A percentile compares a stretch with the other conserved stretches of the same genome.
These are phyloP conservation scores for Talaromyces adpressus DNA, from an alignment of 495 filamentous ascomycete genomes.

Conservation along the genomic window DNA sequence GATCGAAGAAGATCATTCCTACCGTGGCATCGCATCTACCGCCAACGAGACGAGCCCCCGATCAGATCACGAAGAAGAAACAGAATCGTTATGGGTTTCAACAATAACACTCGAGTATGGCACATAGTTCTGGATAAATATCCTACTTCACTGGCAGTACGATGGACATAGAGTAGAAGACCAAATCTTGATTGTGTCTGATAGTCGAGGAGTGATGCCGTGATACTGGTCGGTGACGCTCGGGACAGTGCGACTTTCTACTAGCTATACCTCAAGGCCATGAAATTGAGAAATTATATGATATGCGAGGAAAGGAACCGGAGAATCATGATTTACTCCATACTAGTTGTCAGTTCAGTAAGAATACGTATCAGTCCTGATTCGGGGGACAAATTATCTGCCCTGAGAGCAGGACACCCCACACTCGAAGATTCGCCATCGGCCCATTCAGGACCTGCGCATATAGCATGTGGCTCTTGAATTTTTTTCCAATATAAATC, in stretches of 20 bases:
- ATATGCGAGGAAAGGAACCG: neutral
- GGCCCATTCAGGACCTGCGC: neutral
- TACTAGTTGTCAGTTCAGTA: neutral
- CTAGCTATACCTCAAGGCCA: neutral
- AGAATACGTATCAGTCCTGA: neutral
- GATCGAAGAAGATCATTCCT: neutral
- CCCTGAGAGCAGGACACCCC: neutral
- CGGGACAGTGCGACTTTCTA: neutral
- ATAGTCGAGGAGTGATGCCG: neutral
- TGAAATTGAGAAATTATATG: neutral
- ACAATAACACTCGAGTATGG: neutral
- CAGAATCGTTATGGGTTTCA: neutral
- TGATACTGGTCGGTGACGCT: neutral
- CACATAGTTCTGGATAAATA: neutral
- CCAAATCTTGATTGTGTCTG: neutral
- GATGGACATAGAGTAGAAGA: neutral
- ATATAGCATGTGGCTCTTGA: constrained; percentile 1
- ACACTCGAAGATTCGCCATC: neutral
- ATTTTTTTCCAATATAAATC: neutral
- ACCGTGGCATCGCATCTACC: neutral
- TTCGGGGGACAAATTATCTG: too few species aligned
- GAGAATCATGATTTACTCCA: neutral
- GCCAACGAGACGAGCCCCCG: neutral
- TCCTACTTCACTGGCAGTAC: neutral
- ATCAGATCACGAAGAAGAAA: neutral